Evolutionary conservation across 2,329 filamentous ascomycete species (phyloP), one percentile per base, ranked within the genome.

Genomic region (Leptosphaerulina australis): DNA sequence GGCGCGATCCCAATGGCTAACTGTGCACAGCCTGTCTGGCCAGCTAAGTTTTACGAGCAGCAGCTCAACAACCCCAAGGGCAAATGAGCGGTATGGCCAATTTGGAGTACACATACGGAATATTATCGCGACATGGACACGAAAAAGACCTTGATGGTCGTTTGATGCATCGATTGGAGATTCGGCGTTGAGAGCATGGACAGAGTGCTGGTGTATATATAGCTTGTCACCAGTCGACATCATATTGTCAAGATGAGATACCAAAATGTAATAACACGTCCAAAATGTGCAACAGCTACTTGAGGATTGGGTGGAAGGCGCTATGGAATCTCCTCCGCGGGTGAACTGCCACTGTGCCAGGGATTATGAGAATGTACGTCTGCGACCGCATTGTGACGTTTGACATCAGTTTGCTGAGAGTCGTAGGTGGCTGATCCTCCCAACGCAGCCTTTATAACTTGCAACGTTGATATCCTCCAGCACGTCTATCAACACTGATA

Each of bases 21-120:
- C 20, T 28, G 26, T 12, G n/a, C 14, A n/a, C 35, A 66, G 62
- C 44, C 50, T 33, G 60, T 70, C 17, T 67, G 56, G 54, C 64
- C 65, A 1, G 41, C 37, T 12, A 70, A 69, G 50, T 70, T 71
- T 44, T 65, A 72, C 56, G 62, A 72, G 55, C 51, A 59, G 34
- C 66, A 69, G 33, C 59, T 58, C 51, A 60, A 63, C 48, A 67
- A 70, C 38, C 58, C 63, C 38, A 71, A 71, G 59, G 64, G 67
- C 48, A 72, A 72, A 69, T 71, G 58, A 46, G 14, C 41, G 28
- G 8, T 31, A 17, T 12, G 17, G 14, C 21, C 31, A 14, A 18
- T 36, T n/a, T n/a, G n/a, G 25, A 41, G 21, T 33, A 17, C 25
- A 17, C 37, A 43, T 10, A 20, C 11, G 31, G 7, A 33, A 10